A percentile compares a stretch with the other conserved stretches of the same genome.
phyloP scores from a whole-genome alignment of 2,329 filamentous ascomycete genomes.

The Leptosphaerulina australis region DNA sequence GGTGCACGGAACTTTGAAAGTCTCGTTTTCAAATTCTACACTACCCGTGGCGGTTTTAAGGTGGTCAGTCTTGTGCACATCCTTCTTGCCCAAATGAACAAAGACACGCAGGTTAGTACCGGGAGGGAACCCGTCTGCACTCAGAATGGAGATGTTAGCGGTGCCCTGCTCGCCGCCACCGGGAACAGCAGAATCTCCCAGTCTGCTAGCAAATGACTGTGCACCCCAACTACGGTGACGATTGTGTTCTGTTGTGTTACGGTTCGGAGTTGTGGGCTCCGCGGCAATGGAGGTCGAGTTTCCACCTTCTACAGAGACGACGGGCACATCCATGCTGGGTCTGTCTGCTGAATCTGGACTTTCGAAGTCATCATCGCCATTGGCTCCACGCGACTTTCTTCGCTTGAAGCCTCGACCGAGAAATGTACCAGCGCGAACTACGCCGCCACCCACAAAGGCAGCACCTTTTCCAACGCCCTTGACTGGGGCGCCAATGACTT shows the following conservation, averaged over 20 bases:
- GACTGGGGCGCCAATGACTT: conserved; percentile 93
- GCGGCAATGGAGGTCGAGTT: conserved; percentile 16
- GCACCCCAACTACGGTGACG: conserved; percentile 47
- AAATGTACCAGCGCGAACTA: conserved; percentile 90
- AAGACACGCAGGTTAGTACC: conserved; percentile 79
- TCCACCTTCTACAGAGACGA: conserved; percentile 42
- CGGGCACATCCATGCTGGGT: conserved; percentile 37
- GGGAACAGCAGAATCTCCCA: conserved; percentile 47
- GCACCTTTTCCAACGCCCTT: conserved; percentile 85
- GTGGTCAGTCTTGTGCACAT: conserved; percentile 90
- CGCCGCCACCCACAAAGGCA: conserved; percentile 73
- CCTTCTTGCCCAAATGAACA: conserved; percentile 72
- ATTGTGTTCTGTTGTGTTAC: conserved; percentile 40
- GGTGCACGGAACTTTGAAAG: conserved; percentile 76
- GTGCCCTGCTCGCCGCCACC: conserved; percentile 69
- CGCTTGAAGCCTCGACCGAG: conserved; percentile 82
- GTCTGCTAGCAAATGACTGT: conserved; percentile 48
- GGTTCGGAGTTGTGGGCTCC: conserved; percentile 32
- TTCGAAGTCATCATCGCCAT: conserved; percentile 48
- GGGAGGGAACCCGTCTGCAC: conserved; percentile 76
- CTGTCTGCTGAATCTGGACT: conserved; percentile 53
- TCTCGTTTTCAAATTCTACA: conserved; percentile 66
- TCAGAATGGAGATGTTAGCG: conserved; percentile 79
- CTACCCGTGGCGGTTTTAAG: conserved; percentile 71
- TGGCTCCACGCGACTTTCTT: conserved; percentile 64